A percentile compares a stretch with the other conserved stretches of the same genome.
These are phyloP conservation scores for Wickerhamiella domercqiae DNA, from an alignment of 805 yeast species.

Conservation along the genomic window DNA sequence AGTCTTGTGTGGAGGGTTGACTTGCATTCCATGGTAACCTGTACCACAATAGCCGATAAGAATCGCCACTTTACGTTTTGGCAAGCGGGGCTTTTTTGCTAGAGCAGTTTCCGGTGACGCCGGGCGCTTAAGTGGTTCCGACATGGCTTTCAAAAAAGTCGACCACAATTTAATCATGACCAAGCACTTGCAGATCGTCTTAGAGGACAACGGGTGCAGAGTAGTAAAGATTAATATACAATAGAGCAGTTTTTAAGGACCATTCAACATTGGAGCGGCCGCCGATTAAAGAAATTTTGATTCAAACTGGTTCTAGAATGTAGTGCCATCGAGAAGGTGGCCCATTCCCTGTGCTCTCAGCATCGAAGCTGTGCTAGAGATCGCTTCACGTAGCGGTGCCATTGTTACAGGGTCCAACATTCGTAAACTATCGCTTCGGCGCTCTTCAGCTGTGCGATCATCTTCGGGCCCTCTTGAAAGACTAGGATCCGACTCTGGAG, in stretches of 20 bases:
- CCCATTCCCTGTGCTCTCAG: background rate
- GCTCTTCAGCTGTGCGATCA: background rate
- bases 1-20: conserved; percentile 74
- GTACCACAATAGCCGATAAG: conserved; percentile 92
- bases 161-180: too few species aligned
- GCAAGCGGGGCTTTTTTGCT: conserved; percentile 21
- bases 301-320: background rate
- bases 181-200: too few species aligned
- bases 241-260: too few species aligned
- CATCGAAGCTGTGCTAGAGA: background rate
- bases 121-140: too few species aligned
- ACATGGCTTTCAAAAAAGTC: too few species aligned
- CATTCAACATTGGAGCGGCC: too few species aligned
- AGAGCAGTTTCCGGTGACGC: too few species aligned
- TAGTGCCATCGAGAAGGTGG: background rate
- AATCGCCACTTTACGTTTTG: conserved; percentile 73
- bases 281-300: background rate
- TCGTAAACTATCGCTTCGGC: background rate
- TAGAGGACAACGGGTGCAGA: too few species aligned
- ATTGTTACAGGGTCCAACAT: background rate
- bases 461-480: background rate
- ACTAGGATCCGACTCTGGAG: background rate
- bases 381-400: background rate
- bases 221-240: too few species aligned
- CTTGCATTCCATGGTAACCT: conserved; percentile 93